Evolutionary conservation across 2,329 filamentous ascomycete genomes (phyloP), one percentile per base, ranked within the genome.

Genomic region (Xylariaceae sp.): DNA sequence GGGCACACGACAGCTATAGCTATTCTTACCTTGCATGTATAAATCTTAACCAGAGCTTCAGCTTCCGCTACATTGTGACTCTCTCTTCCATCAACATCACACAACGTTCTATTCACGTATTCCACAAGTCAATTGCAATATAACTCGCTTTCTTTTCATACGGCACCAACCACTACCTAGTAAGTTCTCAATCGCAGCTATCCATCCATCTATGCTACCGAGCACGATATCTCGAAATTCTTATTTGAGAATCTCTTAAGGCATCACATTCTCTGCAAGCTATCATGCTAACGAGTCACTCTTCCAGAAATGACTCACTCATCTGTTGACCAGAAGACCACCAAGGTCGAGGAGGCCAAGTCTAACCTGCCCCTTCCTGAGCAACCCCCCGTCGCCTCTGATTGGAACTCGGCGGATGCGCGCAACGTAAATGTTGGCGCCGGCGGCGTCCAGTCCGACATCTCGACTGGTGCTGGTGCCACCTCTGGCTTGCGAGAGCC

Each of bases 361-460:
- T 67, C 81, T 63, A 88, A 89, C 66, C 81, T 94, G 24, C 85
- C 86, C 38, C 78, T 90, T 38, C 88, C 87, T 15, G 86, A 91
- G 2, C 74, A 90, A 51, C 87, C 87, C 17, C 85, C 86, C 1
- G 69, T 66, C n/a, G 68, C 79, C n/a, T 85, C 85, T 4, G 87
- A 93, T 72, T 89, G 81, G 75, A 81, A 90, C 62, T 87, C 83
- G 0, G 71, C 76, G 38, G 85, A 91, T 55, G 73, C 73, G 24
- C 68, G 77, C 48, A 87, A 69, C 42, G 81, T 87, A 59, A 85
- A 87, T 58, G 79, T 87, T 36, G 84, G 84, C 49, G 78, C 81
- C 28, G 83, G 84, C 16, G 65, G 73, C 40, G 53, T 72, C 2
- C 61, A 75, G 51, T 74, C 68, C 39, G 72, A 76, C 47, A 65